Conservation (phyloP, 1,284 basidiomycete genomes). For the Exobasidium cylindrosporum region DNA sequence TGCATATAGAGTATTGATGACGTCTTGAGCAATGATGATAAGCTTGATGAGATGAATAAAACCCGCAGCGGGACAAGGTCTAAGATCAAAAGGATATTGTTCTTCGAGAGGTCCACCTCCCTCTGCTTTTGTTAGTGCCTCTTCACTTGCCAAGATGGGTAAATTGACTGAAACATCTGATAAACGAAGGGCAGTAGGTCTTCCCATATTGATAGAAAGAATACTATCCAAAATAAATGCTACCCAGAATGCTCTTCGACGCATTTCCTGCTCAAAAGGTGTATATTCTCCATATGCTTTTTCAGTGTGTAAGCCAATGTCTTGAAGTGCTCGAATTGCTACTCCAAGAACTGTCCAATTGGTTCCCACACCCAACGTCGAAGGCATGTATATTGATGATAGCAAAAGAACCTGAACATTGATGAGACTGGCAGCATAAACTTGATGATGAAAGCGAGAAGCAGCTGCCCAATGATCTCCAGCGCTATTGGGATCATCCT, state of each 20-base stretch:
- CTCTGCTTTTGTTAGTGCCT: constrained; percentile 16
- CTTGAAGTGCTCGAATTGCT: constrained; percentile 40
- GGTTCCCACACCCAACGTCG: constrained; percentile 37
- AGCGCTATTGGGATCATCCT: constrained; percentile 31
- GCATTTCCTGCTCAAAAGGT: constrained; percentile 41
- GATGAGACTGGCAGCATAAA: constrained; percentile 42
- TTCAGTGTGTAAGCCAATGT: constrained; percentile 47
- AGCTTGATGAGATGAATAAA: constrained; percentile 44
- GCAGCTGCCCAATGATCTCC: constrained; percentile 47
- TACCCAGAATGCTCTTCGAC: constrained; percentile 41
- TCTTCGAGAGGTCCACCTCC: constrained; percentile 14
- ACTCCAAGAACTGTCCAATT: constrained; percentile 46
- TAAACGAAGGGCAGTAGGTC: constrained; percentile 37
- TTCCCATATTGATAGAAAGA: constrained; percentile 44
- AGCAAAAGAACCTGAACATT: constrained; percentile 47
- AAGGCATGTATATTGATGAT: constrained; percentile 41
- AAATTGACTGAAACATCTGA: constrained; percentile 38
- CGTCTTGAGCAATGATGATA: constrained; percentile 38
- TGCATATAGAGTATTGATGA: constrained; percentile 35
- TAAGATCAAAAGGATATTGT: constrained; percentile 18
- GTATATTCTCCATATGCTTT: constrained; percentile 37
- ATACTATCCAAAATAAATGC: constrained; percentile 44
- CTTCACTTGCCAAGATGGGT: constrained; percentile 30
- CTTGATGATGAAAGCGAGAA: constrained; percentile 45
- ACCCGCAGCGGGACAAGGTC: constrained; percentile 24